These are phyloP conservation scores for sorghum (Sorghum bicolor) DNA, from an alignment of 176 grass and related monocot species.

Conservation along the genomic window DNA sequence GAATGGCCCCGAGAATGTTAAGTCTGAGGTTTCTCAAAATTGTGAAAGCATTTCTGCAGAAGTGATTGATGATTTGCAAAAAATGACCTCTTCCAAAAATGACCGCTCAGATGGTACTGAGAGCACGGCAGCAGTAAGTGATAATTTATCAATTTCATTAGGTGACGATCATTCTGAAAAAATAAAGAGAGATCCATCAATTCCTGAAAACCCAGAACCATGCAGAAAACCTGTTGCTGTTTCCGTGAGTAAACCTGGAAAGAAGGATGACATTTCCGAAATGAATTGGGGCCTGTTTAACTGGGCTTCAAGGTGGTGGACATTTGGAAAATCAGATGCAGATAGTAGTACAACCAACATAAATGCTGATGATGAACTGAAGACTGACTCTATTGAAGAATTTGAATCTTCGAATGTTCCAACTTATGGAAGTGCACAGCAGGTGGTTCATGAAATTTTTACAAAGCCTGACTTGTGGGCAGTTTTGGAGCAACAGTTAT, in stretches of 20 bases:
- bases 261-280: slow-evolving; percentile 30
- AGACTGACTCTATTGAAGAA: slow-evolving; percentile 18
- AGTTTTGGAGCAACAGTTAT: slow-evolving; percentile 51
- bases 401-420: slow-evolving; percentile 33
- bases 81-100: slow-evolving; percentile 9
- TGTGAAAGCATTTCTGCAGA: slow-evolving; percentile 31
- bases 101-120: slow-evolving; percentile 13
- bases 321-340: slow-evolving; percentile 43
- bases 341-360: slow-evolving; percentile 30
- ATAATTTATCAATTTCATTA: slow-evolving; percentile 24
- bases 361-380: slow-evolving; percentile 22
- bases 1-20: slow-evolving; percentile 34
- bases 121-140: background rate
- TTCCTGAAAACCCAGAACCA: slow-evolving; percentile 21
- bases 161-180: slow-evolving; percentile 32
- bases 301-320: slow-evolving; percentile 37
- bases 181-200: slow-evolving; percentile 16
- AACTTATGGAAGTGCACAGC: slow-evolving; percentile 31
- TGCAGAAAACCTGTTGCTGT: slow-evolving; percentile 20
- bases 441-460: slow-evolving; percentile 45
- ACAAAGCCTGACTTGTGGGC: slow-evolving; percentile 61
- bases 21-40: slow-evolving; percentile 33
- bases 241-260: slow-evolving; percentile 29
- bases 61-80: slow-evolving; percentile 26
- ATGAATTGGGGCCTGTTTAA: slow-evolving; percentile 39